Base-by-base conservation (phyloP, 306 rosid genomes). In the Amphicarpaea edgeworthii region DNA sequence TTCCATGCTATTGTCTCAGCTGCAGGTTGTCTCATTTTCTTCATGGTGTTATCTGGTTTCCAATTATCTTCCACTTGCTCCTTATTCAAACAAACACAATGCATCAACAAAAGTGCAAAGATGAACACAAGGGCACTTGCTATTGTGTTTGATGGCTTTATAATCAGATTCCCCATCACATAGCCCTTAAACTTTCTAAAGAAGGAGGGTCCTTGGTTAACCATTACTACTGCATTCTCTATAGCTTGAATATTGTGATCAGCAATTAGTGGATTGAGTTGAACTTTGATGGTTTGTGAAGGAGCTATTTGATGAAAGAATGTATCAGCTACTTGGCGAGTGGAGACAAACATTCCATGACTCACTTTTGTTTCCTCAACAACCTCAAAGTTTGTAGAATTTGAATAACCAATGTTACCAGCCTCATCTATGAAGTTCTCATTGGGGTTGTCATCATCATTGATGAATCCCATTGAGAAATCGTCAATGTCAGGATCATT, bases 241-340 rank as follows among this genome's bases (percentile, higher is more conserved):
- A 78, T 69, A 0, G 72, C 68, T 3, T 42, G 34, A 73, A n/a
- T n/a, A n/a, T n/a, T n/a, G n/a, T 68, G 79, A 7, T 70, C 78
- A 0, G 73, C 42, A 45, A 78, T 51, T 1, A 75, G 71, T 16
- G 96, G 91, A 77, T 86, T 92, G 74, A 86, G 88, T n/a, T 92
- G 91, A 69, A 95, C 93, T 80, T 92, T 76, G 32, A 95, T 61
- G 0, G 90, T 92, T 76, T 95, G 89, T 63, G 97, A 95, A 57
- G 99, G 99, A 61, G 77, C 82, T 60, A 90, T 72, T 83, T 95
- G 93, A 81, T 92, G 99, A 60, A 92, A 86, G 83, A 90, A 92
- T 70, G 99, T 95, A 19, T 95, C 90, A 0, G 97, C 89, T n/a
- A 74, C 93, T 78, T 76, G 99, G 15, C 91, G 76, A 7, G 93